Evolutionary conservation across 225 moss, liverwort and hornwort genomes (phyloP), one percentile per base, ranked within the genome.

Genomic region (Antitrichia curtipendula): DNA sequence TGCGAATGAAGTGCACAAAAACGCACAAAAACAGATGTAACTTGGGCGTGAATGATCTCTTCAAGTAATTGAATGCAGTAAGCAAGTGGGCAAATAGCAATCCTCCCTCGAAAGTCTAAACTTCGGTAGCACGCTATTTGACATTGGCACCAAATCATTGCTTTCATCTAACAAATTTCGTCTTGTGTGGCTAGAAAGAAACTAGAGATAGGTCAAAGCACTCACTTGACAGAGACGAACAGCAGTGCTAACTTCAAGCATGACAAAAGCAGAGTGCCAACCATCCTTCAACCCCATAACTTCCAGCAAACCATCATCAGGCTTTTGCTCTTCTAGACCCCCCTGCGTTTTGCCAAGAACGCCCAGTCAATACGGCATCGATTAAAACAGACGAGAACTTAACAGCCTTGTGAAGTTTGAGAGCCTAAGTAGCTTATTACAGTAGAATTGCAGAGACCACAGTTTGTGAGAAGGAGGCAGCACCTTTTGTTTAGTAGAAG

Each of bases 221-320:
- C 91, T 91, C 88, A 95, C 99, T 95, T 99, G 97, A 89, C 95
- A 95, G 78, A 99, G 95, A 49, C 97, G 95, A 84, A 95, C 90
- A 49, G 97, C 99, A 68, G 93, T 94, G 82, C 92, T 85, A 74
- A 95, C 91, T 88, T 93, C 95, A 19, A 97, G 92, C 80, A 99
- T 60, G 75, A 99, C 96, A 90, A 96, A 91, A 63, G 97, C 95
- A 43, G 96, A 92, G 88, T 99, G 99, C 99, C 99, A 99, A 71
- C 96, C 99, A 90, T 97, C 97, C 87, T 94, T 94, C 88, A 99
- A 89, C 59, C 96, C 97, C 88, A 99, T 91, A 75, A 99, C 85
- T 86, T 99, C 99, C 82, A 99, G 89, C 72, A 99, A 82, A 82
- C 99, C 97, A 87, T 99, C 99, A 89, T 97, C 92, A 62, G 59